Evolutionary conservation across 2,329 filamentous ascomycete species (phyloP).

Genomic region (Cladophialophora carrionii): DNA sequence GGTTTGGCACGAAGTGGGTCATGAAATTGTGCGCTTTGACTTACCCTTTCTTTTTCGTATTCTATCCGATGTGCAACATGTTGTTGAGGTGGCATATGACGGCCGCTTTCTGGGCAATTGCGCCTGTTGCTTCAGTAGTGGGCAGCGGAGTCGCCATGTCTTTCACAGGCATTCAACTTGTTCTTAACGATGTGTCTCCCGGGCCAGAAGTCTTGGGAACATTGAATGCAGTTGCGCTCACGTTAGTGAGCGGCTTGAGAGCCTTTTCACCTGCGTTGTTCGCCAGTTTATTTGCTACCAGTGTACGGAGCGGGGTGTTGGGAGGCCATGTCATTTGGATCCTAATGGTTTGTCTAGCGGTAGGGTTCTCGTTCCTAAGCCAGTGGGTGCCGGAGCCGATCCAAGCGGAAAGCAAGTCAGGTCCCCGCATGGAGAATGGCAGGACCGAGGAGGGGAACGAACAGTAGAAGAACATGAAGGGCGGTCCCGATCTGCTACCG

Average conservation of each 20-base stretch:
- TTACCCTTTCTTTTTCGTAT: constrained; percentile 68
- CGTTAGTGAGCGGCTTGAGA: constrained; percentile 63
- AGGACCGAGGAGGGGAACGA: not conserved
- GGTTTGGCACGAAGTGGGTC: constrained; percentile 68
- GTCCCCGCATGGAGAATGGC: not conserved
- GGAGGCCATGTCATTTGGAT: constrained; percentile 69
- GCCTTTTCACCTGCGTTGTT: constrained; percentile 69
- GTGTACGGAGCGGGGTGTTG: constrained; percentile 64
- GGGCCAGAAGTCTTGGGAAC: constrained; percentile 67
- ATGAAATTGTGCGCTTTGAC: constrained; percentile 60
- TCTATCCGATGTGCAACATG: constrained; percentile 59
- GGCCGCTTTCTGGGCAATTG: constrained; percentile 61
- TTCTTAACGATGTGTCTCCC: constrained; percentile 73
- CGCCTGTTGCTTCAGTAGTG: constrained; percentile 53
- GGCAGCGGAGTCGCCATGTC: constrained; percentile 69
- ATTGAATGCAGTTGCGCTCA: constrained; percentile 70
- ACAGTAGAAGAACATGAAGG: not conserved
- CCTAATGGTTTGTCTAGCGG: constrained; percentile 52
- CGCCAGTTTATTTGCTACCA: constrained; percentile 69
- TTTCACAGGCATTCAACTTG: constrained; percentile 70
- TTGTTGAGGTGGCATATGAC: constrained; percentile 57
- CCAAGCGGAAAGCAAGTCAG: not conserved
- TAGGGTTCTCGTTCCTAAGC: constrained; percentile 41
- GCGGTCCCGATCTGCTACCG: not conserved
- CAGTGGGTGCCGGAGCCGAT: constrained; percentile 24